Evolutionary conservation across 306 rosid species (phyloP).

Genomic region (Boehmeria nivea): DNA sequence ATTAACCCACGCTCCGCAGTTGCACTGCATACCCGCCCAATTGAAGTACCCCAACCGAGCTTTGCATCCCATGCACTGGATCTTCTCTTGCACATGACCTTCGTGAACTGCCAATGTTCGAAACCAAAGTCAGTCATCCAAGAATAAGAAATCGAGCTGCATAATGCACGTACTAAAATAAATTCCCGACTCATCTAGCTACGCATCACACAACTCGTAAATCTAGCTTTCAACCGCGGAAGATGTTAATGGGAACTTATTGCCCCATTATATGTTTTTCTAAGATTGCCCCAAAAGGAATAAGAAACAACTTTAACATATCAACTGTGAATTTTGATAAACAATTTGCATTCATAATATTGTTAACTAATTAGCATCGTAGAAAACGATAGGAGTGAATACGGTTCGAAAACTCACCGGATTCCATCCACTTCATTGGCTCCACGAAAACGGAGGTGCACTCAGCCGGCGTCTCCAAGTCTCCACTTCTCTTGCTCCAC

Average conservation of each 20-base stretch:
- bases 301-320: no score
- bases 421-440: conserved; percentile 87
- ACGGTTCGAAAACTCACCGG: conserved; percentile 39
- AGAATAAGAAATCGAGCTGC: no score
- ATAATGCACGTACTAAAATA: no score
- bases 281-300: no score
- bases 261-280: no score
- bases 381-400: neutral
- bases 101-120: conserved; percentile 55
- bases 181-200: no score
- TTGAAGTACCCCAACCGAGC: conserved; percentile 83
- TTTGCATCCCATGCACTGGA: conserved; percentile 69
- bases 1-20: conserved; percentile 84
- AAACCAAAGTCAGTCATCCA: conserved; percentile 17
- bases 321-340: no score
- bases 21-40: conserved; percentile 91
- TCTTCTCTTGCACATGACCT: conserved; percentile 70
- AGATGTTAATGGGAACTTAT: no score
- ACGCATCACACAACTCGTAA: no score
- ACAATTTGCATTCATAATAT: no score
- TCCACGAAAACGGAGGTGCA: conserved; percentile 81
- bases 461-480: conserved; percentile 25
- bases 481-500: conserved; percentile 59
- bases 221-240: no score
- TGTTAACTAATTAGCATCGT: no score